Conservation (phyloP, 306 rosid species). For the Dryas octopetala region DNA sequence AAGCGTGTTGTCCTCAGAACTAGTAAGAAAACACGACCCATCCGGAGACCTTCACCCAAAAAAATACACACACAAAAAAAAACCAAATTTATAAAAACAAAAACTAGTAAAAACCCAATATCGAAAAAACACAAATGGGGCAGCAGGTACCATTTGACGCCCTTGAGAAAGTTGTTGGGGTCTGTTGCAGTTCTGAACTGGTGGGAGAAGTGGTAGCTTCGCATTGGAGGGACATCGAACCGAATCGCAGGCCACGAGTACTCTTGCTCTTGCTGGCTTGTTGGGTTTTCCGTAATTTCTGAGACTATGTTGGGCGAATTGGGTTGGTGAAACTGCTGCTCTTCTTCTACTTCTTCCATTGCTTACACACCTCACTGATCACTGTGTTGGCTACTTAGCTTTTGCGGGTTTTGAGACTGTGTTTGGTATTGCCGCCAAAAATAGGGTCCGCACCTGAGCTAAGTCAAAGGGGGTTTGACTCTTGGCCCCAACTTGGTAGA, state of each 20-base stretch:
- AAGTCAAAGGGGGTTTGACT: too few relatives aligned
- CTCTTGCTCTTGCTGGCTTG: conserved; percentile 22
- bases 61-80: background rate
- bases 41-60: conserved; percentile 70
- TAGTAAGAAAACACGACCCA: conserved; percentile 81
- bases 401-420: background rate
- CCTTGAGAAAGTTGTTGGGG: conserved; percentile 88
- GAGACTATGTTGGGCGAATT: conserved; percentile 11
- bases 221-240: conserved; percentile 59
- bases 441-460: background rate
- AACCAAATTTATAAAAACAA: background rate
- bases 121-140: background rate
- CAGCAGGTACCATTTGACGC: conserved; percentile 65
- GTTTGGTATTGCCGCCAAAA: conserved; percentile 21
- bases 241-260: conserved; percentile 57
- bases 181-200: conserved; percentile 66
- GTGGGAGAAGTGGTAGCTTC: conserved; percentile 67
- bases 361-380: background rate
- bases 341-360: conserved; percentile 49
- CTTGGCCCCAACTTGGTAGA: too few relatives aligned
- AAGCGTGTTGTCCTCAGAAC: conserved; percentile 79
- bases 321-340: conserved; percentile 14
- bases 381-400: background rate
- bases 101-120: background rate
- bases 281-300: conserved; percentile 11